A percentile compares a stretch with the other conserved stretches of the same genome.
Evolutionary conservation across 2,329 filamentous ascomycete species (phyloP).

Genomic region (Pseudogymnoascus sp.): DNA sequence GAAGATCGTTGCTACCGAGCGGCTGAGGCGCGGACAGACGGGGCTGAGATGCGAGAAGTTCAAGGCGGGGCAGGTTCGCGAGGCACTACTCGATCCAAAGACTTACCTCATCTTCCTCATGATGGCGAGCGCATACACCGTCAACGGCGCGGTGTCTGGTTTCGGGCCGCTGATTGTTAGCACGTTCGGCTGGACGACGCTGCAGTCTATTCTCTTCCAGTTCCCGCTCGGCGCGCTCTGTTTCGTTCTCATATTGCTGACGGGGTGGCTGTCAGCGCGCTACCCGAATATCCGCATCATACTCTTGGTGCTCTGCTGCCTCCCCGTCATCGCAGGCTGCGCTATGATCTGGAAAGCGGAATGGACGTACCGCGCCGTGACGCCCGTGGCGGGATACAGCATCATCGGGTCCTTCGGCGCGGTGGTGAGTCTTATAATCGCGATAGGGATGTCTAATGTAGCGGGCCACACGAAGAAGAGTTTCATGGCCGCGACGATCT

Average conservation of each 20-base stretch:
- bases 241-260: conserved; percentile 56
- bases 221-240: conserved; percentile 67
- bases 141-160: conserved; percentile 63
- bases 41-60: conserved; percentile 54
- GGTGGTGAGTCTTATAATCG: conserved; percentile 56
- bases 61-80: conserved; percentile 50
- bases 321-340: conserved; percentile 68
- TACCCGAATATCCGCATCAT: conserved; percentile 57
- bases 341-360: conserved; percentile 59
- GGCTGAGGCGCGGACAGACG: conserved; percentile 54
- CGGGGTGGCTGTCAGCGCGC: conserved; percentile 55
- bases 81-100: conserved; percentile 52
- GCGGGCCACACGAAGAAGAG: conserved; percentile 73
- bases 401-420: conserved; percentile 67
- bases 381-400: conserved; percentile 63
- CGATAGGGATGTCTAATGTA: conserved; percentile 57
- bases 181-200: conserved; percentile 58
- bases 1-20: conserved; percentile 55
- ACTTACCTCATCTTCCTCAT: conserved; percentile 57
- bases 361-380: conserved; percentile 57
- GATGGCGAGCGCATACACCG: conserved; percentile 52
- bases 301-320: conserved; percentile 57
- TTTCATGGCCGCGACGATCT: conserved; percentile 65
- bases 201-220: conserved; percentile 63
- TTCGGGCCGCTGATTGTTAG: conserved; percentile 66